Conservation (phyloP, 148 eudicot species). For the Fallopia convolvulus region DNA sequence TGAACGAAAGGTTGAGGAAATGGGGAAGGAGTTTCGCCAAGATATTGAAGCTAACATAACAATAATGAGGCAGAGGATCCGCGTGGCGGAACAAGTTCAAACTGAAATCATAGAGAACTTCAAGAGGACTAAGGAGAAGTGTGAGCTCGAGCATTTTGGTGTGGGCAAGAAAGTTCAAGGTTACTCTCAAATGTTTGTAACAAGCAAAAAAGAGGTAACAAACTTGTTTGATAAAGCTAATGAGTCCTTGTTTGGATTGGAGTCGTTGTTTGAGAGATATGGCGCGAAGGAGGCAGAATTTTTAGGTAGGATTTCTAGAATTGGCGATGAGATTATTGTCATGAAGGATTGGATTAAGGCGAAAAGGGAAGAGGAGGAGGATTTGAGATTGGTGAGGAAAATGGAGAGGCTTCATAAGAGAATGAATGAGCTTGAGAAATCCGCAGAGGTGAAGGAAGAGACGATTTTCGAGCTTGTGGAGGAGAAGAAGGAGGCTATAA, state of each 20-base stretch:
- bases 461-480: constrained; percentile 37
- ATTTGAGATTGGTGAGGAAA: constrained; percentile 18
- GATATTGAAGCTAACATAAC: constrained; percentile 53
- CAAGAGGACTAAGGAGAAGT: constrained; percentile 28
- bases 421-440: constrained; percentile 37
- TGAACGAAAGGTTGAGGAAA: constrained; percentile 61
- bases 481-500: constrained; percentile 84
- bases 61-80: constrained; percentile 59
- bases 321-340: constrained; percentile 47
- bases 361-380: constrained; percentile 33
- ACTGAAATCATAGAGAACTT: constrained; percentile 52
- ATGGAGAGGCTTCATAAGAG: constrained; percentile 31
- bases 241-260: constrained; percentile 32
- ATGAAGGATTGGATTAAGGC: constrained; percentile 48
- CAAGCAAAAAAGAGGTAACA: constrained; percentile 23
- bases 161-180: constrained; percentile 19
- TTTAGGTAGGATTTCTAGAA: constrained; percentile 34
- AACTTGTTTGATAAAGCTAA: constrained; percentile 29
- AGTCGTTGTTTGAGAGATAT: constrained; percentile 25
- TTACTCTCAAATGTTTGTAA: constrained; percentile 8
- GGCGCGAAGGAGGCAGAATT: constrained; percentile 39
- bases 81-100: constrained; percentile 75
- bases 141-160: constrained; percentile 35
- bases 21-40: constrained; percentile 50
- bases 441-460: constrained; percentile 49